Evolutionary conservation across 192 early-diverging fungal genomes (phyloP).

Genomic region (Glomus cerebriforme): DNA sequence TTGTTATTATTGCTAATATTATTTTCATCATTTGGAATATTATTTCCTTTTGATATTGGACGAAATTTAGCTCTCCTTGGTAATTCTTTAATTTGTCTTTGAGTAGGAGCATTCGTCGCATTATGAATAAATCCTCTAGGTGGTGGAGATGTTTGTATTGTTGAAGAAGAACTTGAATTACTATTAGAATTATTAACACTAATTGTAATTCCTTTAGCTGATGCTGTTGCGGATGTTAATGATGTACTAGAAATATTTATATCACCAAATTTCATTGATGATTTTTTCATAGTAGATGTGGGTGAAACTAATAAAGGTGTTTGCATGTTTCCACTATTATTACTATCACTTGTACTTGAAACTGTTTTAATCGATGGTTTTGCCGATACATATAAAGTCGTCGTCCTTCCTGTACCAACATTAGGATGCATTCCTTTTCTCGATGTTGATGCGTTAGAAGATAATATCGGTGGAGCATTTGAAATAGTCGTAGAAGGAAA

Average conservation of each 20-base stretch:
- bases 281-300: slow-evolving; percentile 10
- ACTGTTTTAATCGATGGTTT: neutral
- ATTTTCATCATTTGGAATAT: neutral
- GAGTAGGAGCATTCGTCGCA: slow-evolving; percentile 19
- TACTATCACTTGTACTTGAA: neutral
- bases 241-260: slow-evolving; percentile 6
- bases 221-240: neutral
- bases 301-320: neutral
- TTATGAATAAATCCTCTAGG: slow-evolving; percentile 24
- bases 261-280: slow-evolving; percentile 25
- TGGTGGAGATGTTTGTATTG: slow-evolving; percentile 10
- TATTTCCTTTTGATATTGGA: neutral
- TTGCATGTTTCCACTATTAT: neutral
- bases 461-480: neutral
- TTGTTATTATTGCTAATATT: slow-evolving; percentile 5
- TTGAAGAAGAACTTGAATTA: neutral
- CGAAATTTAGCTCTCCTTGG: slow-evolving; percentile 20
- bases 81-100: slow-evolving; percentile 24
- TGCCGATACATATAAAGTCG: slow-evolving; percentile 5
- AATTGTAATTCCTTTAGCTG: slow-evolving; percentile 9
- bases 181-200: slow-evolving; percentile 11
- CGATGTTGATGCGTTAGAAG: neutral
- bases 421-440: slow-evolving; percentile 7
- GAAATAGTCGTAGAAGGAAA: neutral
- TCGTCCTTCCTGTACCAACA: neutral